These are phyloP conservation scores for Lactifluus piperatus DNA, from an alignment of 768 basidiomycete genomes.

Conservation along the genomic window DNA sequence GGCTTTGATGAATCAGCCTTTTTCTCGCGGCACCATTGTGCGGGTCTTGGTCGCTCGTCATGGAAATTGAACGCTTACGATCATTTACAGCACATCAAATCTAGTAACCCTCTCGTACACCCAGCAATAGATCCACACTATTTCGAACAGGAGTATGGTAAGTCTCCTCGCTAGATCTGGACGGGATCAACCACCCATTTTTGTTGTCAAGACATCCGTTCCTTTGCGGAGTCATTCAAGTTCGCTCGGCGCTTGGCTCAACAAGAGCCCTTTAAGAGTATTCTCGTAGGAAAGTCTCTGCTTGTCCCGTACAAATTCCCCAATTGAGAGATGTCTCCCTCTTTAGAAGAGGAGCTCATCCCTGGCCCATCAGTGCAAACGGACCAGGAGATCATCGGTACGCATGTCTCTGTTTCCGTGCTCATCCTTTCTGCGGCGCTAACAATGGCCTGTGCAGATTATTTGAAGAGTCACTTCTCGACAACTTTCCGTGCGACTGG, in stretches of 20 bases:
- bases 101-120: slow-evolving; percentile 8
- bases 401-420: not conserved
- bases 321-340: no score
- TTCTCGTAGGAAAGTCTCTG: slow-evolving; percentile 2
- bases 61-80: not conserved
- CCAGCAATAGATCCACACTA: slow-evolving; percentile 19
- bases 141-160: slow-evolving; percentile 20
- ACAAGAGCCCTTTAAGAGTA: slow-evolving; percentile 18
- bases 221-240: slow-evolving; percentile 20
- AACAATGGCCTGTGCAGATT: not conserved
- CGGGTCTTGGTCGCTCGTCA: not conserved
- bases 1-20: slow-evolving; percentile 2
- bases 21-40: slow-evolving; percentile 21
- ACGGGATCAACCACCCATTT: not conserved
- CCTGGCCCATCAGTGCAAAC: slow-evolving; percentile 15
- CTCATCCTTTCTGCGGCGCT: not conserved
- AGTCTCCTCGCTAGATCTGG: not conserved
- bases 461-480: no score
- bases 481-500: no score
- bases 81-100: slow-evolving; percentile 15
- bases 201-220: slow-evolving; percentile 12
- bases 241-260: slow-evolving; percentile 16
- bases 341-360: slow-evolving; percentile 4
- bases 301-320: not conserved
- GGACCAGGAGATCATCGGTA: slow-evolving; percentile 13